Base-by-base conservation (phyloP, 371 early-diverging fungal genomes). In the Nosema bombycis region DNA sequence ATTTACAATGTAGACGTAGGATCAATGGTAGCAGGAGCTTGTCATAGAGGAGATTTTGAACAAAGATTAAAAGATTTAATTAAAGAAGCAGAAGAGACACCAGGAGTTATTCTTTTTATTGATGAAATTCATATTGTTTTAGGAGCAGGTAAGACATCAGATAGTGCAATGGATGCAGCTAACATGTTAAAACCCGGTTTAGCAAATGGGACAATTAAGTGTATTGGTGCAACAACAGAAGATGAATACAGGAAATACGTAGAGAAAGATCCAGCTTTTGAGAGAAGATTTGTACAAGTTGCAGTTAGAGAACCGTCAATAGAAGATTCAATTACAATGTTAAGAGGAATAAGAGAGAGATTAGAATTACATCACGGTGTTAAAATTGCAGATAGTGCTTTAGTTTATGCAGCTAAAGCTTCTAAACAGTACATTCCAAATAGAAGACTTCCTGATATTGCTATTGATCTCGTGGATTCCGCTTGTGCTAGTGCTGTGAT, bases 31-130 rank as follows among this genome's bases (percentile, higher is more conserved):
- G 93, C 93, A 57, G 91, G 91, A 38, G 89, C 92, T 26, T 92
- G 92, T 81, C 93, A 91, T 85, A 91, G 93, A 73, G 97, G 97
- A 80, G 95, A 96, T 87, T 98, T 96, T 80, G 99, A 98, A 85
- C 96, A 96, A 83, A 91, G 97, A 29, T 88, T 98, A 61, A 97
- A 96, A 88, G 90, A 91, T 0, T 91, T 98, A 14, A 88, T 98
- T 58, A 94, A 94, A 79, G 96, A 96, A 85, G 92, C 96, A 75
- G 93, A 94, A 37, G 89, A 92, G 3, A 88, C 91, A 12, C 91
- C 91, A 55, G 90, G 91, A 34, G 89, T 94, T 56, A 96, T 98
- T 78, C 86, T 98, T 29, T 97, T 98, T 85, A 94, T 97, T 81
- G 98, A 98, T 86, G 99, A 98, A 87, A 91, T 98, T 46, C 99